Percentiles rank a stretch among this genome's conserved stretches.
Evolutionary conservation across 495 filamentous ascomycete genomes (phyloP).

Genomic region (Staphylotrichum tortipilum): DNA sequence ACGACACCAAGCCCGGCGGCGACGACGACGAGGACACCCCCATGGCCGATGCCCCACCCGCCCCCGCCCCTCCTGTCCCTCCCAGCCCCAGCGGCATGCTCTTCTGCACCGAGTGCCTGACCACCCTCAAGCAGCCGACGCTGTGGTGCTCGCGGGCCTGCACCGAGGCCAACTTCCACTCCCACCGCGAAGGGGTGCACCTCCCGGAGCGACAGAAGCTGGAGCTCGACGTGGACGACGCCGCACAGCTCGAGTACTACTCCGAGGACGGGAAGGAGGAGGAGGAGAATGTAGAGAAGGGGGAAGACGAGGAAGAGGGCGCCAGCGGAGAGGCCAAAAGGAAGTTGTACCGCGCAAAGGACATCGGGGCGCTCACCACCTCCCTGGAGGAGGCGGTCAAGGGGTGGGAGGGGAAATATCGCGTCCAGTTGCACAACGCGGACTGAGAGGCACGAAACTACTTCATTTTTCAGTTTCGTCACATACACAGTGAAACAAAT

Average conservation of each 20-base stretch:
- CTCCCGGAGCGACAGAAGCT: slow-evolving; percentile 22
- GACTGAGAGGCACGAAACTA: neutral
- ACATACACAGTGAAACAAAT: no score
- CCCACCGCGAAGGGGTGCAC: slow-evolving; percentile 35
- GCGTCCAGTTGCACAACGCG: slow-evolving; percentile 8
- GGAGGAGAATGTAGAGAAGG: slow-evolving; percentile 19
- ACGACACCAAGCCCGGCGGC: neutral
- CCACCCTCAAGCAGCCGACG: slow-evolving; percentile 22
- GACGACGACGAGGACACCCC: slow-evolving; percentile 1
- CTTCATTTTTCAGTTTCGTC: neutral
- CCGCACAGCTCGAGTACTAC: neutral
- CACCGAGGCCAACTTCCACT: slow-evolving; percentile 31
- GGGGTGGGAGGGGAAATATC: slow-evolving; percentile 30
- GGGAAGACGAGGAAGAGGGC: neutral
- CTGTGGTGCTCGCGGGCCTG: slow-evolving; percentile 35
- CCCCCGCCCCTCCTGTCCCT: no score
- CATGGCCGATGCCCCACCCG: neutral
- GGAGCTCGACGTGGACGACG: slow-evolving; percentile 18
- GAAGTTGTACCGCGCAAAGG: slow-evolving; percentile 25
- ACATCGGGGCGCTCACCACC: slow-evolving; percentile 23
- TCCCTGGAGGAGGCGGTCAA: slow-evolving; percentile 22
- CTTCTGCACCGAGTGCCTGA: slow-evolving; percentile 38
- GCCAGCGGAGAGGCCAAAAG: neutral
- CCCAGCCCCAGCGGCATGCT: slow-evolving; percentile 2
- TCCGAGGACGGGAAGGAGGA: slow-evolving; percentile 1